Percentiles rank a stretch among this genome's conserved stretches.
Evolutionary conservation across 768 basidiomycete genomes (phyloP).

Genomic region (Aureoboletus auriporus): DNA sequence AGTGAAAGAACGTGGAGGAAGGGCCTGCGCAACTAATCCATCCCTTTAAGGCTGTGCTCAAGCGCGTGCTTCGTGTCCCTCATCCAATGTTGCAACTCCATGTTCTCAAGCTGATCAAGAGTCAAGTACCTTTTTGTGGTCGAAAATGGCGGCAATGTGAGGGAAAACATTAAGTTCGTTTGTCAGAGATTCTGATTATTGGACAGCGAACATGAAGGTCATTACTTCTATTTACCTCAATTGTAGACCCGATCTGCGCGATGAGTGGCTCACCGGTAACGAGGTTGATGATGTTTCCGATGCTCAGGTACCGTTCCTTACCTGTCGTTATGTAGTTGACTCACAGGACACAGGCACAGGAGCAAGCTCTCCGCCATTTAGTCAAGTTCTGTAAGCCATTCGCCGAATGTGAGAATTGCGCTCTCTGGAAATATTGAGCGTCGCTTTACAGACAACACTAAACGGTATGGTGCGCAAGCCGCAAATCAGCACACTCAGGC

Average conservation of each 20-base stretch:
- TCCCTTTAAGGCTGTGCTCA: conserved; percentile 78
- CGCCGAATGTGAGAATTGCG: not conserved
- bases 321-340: conserved; percentile 1
- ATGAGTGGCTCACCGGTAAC: conserved; percentile 94
- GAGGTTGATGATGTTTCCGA: conserved; percentile 92
- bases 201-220: conserved; percentile 96
- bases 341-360: conserved; percentile 67
- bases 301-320: conserved; percentile 59
- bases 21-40: conserved; percentile 4
- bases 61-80: conserved; percentile 88
- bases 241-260: conserved; percentile 92
- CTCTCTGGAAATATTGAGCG: conserved; percentile 6
- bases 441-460: conserved; percentile 68
- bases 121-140: conserved; percentile 97
- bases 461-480: conserved; percentile 72
- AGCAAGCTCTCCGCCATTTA: conserved; percentile 88
- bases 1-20: conserved; percentile 23
- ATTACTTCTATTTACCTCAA: conserved; percentile 98
- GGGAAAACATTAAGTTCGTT: conserved; percentile 19
- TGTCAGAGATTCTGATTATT: conserved; percentile 12
- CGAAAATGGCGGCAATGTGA: conserved; percentile 96
- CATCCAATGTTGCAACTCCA: conserved; percentile 94
- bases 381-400: conserved; percentile 83
- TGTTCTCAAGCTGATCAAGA: conserved; percentile 95
- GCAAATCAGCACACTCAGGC: conserved; percentile 48